Percentiles rank a stretch among this genome's conserved stretches.
Conservation (phyloP, 345 rosid species). For the Eucalyptus cloeziana region DNA sequence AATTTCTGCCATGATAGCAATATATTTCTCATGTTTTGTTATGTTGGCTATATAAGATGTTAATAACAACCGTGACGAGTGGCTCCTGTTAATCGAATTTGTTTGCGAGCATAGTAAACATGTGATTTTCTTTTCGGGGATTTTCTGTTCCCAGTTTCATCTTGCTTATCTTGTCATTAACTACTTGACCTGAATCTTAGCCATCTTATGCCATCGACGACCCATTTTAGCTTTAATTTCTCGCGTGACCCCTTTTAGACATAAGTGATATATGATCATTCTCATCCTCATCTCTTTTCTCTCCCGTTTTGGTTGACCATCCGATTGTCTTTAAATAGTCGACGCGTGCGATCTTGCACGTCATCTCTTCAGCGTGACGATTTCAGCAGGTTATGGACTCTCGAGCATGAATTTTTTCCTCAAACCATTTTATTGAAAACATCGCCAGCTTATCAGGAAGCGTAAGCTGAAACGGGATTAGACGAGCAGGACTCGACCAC, state of each 20-base stretch:
- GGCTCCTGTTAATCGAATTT: not conserved
- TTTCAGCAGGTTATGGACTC: not conserved
- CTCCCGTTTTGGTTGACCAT: not conserved
- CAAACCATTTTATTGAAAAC: not conserved
- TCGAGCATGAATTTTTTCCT: not conserved
- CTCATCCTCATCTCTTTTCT: not conserved
- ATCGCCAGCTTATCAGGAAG: not conserved
- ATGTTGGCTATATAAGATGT: not conserved
- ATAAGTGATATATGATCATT: not conserved
- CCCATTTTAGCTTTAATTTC: not conserved
- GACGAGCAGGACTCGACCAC: not conserved
- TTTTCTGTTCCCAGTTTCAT: not conserved
- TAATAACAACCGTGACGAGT: not conserved
- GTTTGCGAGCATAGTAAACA: not conserved
- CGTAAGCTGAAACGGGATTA: not conserved
- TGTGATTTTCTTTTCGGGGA: not conserved
- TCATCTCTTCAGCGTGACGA: not conserved
- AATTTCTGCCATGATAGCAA: not conserved
- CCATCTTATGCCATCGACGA: not conserved
- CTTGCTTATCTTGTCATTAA: not conserved
- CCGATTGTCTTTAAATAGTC: not conserved
- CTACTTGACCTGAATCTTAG: not conserved
- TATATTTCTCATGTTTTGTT: not conserved
- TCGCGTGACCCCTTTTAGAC: not conserved
- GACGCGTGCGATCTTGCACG: not conserved